phyloP scores from a whole-genome alignment of 164 flowering plant genomes.

The Stephania cephalantha region DNA sequence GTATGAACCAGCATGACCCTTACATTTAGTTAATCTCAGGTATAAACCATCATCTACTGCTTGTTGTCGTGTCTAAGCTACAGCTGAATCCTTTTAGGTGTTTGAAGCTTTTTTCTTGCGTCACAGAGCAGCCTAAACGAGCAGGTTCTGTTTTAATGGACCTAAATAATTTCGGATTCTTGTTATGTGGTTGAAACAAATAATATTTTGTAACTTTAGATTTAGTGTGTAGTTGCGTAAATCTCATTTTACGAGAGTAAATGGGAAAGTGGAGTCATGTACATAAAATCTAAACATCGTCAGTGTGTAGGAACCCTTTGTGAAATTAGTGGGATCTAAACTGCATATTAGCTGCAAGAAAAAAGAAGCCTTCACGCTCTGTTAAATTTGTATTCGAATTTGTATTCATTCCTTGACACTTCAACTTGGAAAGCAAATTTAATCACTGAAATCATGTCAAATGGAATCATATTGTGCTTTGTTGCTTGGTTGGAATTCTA shows the following conservation, averaged over 20 bases:
- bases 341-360: too few relatives aligned
- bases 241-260: too few relatives aligned
- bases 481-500: neutral
- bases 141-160: neutral
- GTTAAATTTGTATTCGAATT: too few relatives aligned
- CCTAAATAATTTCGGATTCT: neutral
- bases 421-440: neutral
- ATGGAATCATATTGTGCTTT: neutral
- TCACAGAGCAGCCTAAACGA: neutral
- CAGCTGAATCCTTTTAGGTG: neutral
- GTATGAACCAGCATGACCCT: too few relatives aligned
- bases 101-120: neutral
- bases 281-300: too few relatives aligned
- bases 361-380: too few relatives aligned
- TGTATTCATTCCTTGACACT: neutral
- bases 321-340: too few relatives aligned
- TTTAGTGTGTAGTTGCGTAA: neutral
- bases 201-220: neutral
- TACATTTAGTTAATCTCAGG: too few relatives aligned
- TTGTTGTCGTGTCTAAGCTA: neutral
- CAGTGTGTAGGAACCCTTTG: too few relatives aligned
- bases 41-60: neutral
- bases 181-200: neutral
- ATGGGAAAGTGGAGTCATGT: too few relatives aligned
- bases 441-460: neutral